Base-by-base conservation (phyloP, 176 grass and related monocot genomes). In the Oryza rufipogon region DNA sequence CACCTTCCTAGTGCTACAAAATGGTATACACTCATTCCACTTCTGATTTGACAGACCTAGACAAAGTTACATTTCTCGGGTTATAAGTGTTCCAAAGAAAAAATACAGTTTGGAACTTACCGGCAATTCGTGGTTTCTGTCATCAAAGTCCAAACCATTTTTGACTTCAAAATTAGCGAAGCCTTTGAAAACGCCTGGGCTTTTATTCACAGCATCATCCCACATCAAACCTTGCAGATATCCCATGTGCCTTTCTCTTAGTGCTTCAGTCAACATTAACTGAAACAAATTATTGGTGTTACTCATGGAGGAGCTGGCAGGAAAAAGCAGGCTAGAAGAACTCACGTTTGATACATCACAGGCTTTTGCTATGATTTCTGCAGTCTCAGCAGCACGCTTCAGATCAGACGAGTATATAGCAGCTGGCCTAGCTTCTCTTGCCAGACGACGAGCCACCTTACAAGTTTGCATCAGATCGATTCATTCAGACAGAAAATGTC, bases 171-270 rank as follows among this genome's bases (percentile, higher is more conserved):
- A 76, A 32, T 75, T 14, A 36, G 30, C 26, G 17, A 23, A 82
- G 15, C 71, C 85, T 36, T 67, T 81, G 71, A 70, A 94, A 63
- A 74, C 87, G 51, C 64, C 33, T 80, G 89, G 91, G 11, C 86
- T 94, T 45, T 86, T 70, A 76, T 60, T 86, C 76, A 89, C 1
- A 39, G 91, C 87, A 65, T 90, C 85, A 20, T 83, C 75, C 60
- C 89, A 80, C 58, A 78, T 94, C 86, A 94, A 58, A 19, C 91
- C 94, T 74, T 96, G 94, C 28, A 93, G 86, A 83, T 93, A 80
- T 46, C 89, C 94, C 34, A 93, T 88, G 68, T 93, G 73, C 33
- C 94, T 93, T 76, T 96, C 94, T 78, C 94, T 77, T 7, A 93
- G 77, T 73, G 41, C 66, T 78, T 67, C 68, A 81, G 69, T 49